Percentiles rank a stretch among this genome's conserved stretches.
Evolutionary conservation across 495 filamentous ascomycete genomes (phyloP).

Genomic region (Lichenothelia convexa): DNA sequence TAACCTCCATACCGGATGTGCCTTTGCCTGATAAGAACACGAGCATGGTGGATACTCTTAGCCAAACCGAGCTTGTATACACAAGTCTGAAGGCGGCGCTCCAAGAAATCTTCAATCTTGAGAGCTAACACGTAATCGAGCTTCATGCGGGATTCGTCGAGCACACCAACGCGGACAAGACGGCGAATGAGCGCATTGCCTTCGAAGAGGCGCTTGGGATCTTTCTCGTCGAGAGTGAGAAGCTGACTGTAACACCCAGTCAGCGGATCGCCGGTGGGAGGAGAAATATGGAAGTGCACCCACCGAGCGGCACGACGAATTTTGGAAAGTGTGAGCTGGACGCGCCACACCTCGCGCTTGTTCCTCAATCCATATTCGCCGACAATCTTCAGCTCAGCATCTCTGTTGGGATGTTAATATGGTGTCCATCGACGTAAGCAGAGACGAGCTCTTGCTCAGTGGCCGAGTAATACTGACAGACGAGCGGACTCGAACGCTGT

Average conservation of each 20-base stretch:
- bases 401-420: constrained; percentile 47
- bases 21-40: constrained; percentile 96
- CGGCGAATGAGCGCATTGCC: constrained; percentile 99
- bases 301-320: constrained; percentile 99
- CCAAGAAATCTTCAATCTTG: constrained; percentile 96
- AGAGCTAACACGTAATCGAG: constrained; percentile 99
- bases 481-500: constrained; percentile 99
- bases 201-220: constrained; percentile 99
- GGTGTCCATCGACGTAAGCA: constrained; percentile 67
- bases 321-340: constrained; percentile 97
- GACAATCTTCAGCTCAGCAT: constrained; percentile 97
- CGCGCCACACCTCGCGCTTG: constrained; percentile 99
- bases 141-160: constrained; percentile 99
- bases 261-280: neutral
- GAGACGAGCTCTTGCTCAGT: constrained; percentile 97
- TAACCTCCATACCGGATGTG: constrained; percentile 69
- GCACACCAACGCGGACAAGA: constrained; percentile 97
- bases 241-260: constrained; percentile 55
- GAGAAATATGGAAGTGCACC: constrained; percentile 12
- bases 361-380: constrained; percentile 98
- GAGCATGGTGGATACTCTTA: constrained; percentile 99
- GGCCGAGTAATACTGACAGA: constrained; percentile 90
- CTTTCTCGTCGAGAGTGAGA: constrained; percentile 98
- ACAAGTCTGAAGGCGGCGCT: constrained; percentile 96
- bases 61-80: constrained; percentile 99